These are phyloP conservation scores for Hanseniaspora valbyensis DNA, from an alignment of 805 yeast species.

Conservation along the genomic window DNA sequence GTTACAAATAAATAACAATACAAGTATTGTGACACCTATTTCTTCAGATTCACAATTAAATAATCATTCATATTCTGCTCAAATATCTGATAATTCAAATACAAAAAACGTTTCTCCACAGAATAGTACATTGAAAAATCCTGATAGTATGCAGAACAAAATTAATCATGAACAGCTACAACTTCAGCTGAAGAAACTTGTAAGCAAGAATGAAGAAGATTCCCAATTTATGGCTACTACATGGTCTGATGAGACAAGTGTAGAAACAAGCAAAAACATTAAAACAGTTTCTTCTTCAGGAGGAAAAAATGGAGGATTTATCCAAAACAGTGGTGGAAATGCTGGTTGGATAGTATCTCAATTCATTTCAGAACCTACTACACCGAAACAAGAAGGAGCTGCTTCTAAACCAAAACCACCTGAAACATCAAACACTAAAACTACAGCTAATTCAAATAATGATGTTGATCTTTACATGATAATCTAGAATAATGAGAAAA, in stretches of 20 bases:
- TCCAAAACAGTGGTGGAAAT: not conserved
- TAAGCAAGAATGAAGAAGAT: not conserved
- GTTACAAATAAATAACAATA: not conserved
- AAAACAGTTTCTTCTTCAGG: not conserved
- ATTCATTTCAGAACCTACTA: not conserved
- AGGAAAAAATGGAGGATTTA: not conserved
- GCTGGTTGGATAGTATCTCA: not conserved
- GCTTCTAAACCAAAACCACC: too few species aligned
- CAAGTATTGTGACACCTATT: not conserved
- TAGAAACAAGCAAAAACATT: not conserved
- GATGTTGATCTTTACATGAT: constrained; percentile 9
- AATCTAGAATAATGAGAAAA: not conserved
- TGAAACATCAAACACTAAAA: not conserved
- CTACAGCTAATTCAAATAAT: not conserved
- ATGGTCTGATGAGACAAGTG: not conserved
- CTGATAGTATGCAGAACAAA: not conserved
- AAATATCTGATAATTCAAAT: not conserved
- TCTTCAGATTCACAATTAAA: not conserved
- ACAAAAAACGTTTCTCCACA: constrained; percentile 9
- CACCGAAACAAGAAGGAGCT: too few species aligned
- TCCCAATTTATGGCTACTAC: not conserved
- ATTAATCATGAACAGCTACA: constrained; percentile 2
- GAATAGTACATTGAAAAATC: not conserved
- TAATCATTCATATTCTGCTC: not conserved
- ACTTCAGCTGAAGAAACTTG: not conserved